These are phyloP conservation scores for Metarhizium brunneum DNA, from an alignment of 2,329 filamentous ascomycete genomes.

Conservation along the genomic window DNA sequence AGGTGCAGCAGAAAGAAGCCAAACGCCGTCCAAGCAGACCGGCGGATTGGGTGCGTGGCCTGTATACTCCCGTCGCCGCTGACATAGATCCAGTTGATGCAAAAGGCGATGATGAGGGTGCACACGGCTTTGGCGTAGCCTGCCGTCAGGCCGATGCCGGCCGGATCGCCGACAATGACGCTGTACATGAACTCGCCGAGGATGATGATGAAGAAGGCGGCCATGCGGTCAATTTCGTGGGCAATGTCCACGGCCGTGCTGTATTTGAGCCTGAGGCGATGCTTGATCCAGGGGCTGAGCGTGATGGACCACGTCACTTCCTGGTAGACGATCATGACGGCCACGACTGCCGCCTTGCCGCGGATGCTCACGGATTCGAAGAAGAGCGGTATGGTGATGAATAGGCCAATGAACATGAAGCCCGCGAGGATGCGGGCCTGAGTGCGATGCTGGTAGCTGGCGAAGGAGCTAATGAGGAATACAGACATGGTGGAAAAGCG, in stretches of 20 bases:
- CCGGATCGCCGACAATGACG: constrained; percentile 36
- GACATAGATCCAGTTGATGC: constrained; percentile 40
- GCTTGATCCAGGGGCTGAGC: constrained; percentile 34
- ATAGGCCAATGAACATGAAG: constrained; percentile 30
- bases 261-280: constrained; percentile 30
- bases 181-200: constrained; percentile 38
- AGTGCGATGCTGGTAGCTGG: constrained; percentile 35
- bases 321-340: constrained; percentile 31
- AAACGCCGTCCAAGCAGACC: constrained; percentile 34
- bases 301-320: constrained; percentile 34
- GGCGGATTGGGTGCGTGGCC: constrained; percentile 33
- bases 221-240: constrained; percentile 40
- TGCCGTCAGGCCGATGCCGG: constrained; percentile 33
- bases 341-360: constrained; percentile 32
- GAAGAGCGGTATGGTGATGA: constrained; percentile 34
- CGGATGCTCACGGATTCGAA: constrained; percentile 28
- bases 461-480: constrained; percentile 33
- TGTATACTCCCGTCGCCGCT: constrained; percentile 36
- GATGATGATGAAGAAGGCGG: constrained; percentile 43
- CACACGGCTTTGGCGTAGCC: constrained; percentile 36
- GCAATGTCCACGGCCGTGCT: constrained; percentile 39
- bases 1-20: constrained; percentile 35
- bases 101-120: constrained; percentile 39
- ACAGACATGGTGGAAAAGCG: constrained; percentile 30
- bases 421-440: constrained; percentile 35